Conservation (phyloP, 2,329 filamentous ascomycete genomes). For the Tolypocladium amazonense region DNA sequence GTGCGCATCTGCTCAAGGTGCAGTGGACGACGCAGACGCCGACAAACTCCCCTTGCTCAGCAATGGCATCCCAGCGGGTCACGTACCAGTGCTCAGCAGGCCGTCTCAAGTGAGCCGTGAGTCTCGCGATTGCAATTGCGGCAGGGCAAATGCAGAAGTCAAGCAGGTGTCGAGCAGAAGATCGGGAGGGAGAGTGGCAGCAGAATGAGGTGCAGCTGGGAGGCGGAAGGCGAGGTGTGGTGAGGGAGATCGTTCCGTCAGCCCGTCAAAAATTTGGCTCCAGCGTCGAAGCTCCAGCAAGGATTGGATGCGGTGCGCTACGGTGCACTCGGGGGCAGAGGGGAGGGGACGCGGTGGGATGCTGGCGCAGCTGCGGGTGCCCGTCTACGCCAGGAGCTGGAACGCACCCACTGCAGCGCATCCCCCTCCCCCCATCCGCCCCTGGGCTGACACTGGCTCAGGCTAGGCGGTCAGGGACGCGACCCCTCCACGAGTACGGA, state of each 20-base stretch:
- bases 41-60: not conserved
- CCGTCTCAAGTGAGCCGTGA: slow-evolving; percentile 4
- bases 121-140: slow-evolving; percentile 3
- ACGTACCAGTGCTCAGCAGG: slow-evolving; percentile 7
- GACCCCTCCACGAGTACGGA: not conserved
- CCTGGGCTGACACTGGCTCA: not conserved
- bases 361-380: not conserved
- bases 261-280: slow-evolving; percentile 12
- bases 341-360: slow-evolving; percentile 1
- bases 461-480: not conserved
- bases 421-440: not conserved
- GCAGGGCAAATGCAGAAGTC: not conserved
- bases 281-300: slow-evolving; percentile 8
- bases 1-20: not conserved
- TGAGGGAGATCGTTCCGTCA: slow-evolving; percentile 3
- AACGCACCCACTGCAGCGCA: not conserved
- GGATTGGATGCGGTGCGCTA: not conserved
- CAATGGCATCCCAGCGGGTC: not conserved
- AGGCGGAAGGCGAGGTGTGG: slow-evolving; percentile 4
- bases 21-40: not conserved
- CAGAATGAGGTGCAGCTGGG: slow-evolving; percentile 2
- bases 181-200: slow-evolving; percentile 1
- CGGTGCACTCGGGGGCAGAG: slow-evolving; percentile 4
- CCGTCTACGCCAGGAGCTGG: not conserved
- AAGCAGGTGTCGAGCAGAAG: not conserved